Evolutionary conservation across 1,284 basidiomycete genomes (phyloP).

Genomic region (Ustilago bromivora): DNA sequence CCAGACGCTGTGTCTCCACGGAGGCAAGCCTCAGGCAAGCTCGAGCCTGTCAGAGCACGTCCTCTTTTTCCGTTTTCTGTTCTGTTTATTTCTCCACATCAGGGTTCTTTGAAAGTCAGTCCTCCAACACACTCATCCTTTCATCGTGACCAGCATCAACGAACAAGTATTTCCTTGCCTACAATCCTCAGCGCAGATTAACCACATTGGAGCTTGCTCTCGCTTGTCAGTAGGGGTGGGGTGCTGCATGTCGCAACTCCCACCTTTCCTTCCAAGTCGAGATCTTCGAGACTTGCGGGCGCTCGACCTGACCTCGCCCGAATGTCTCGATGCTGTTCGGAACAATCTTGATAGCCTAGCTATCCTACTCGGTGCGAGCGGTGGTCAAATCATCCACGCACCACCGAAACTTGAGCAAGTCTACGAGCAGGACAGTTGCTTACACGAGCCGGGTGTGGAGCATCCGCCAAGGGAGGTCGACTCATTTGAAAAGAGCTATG

Average conservation of each 20-base stretch:
- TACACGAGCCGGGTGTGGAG: slow-evolving; percentile 15
- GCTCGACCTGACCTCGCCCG: slow-evolving; percentile 28
- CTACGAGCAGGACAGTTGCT: background rate
- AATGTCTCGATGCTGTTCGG: slow-evolving; percentile 17
- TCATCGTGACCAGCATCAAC: slow-evolving; percentile 2
- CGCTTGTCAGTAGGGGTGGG: background rate
- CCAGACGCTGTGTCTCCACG: background rate
- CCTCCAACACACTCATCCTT: background rate
- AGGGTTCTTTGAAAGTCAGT: background rate
- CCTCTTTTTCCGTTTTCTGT: background rate
- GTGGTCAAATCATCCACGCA: slow-evolving; percentile 28
- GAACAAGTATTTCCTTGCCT: background rate
- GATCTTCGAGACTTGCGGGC: slow-evolving; percentile 40
- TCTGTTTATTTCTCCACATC: background rate
- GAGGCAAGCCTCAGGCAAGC: background rate
- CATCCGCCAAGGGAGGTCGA: slow-evolving; percentile 31
- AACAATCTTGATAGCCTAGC: slow-evolving; percentile 33
- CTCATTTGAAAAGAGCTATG: slow-evolving; percentile 40
- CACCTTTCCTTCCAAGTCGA: slow-evolving; percentile 50
- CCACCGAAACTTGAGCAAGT: slow-evolving; percentile 5
- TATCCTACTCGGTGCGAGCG: slow-evolving; percentile 33
- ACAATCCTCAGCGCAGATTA: background rate
- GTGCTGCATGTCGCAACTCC: slow-evolving; percentile 23
- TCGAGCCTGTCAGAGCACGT: background rate
- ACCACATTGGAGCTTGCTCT: background rate